Evolutionary conservation across 2,329 filamentous ascomycete species (phyloP).

Genomic region (Colletotrichum phormii): DNA sequence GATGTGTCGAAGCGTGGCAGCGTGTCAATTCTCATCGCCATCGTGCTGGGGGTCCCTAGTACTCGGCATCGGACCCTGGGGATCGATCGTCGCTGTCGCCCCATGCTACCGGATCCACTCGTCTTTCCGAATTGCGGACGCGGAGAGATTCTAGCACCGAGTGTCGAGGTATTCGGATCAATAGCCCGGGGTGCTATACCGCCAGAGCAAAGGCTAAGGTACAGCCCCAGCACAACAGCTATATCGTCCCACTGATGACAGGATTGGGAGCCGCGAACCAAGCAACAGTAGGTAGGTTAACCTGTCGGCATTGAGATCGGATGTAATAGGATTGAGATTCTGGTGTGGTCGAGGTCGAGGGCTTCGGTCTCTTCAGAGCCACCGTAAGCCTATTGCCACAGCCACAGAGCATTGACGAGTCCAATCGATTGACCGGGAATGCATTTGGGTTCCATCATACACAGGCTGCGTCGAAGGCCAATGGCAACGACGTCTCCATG

Average conservation of each 20-base stretch:
- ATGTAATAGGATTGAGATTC: too few relatives aligned
- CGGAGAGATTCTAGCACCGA: slow-evolving; percentile 34
- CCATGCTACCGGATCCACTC: not conserved
- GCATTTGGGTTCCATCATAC: not conserved
- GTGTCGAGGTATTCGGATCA: slow-evolving; percentile 10
- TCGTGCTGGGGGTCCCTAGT: slow-evolving; percentile 1
- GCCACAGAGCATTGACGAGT: too few relatives aligned
- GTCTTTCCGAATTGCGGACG: slow-evolving; percentile 24
- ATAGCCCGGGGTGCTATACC: not conserved
- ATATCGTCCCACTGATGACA: too few relatives aligned
- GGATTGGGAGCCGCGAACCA: too few relatives aligned
- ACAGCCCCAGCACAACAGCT: too few relatives aligned
- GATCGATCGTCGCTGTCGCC: slow-evolving; percentile 17
- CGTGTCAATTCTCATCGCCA: not conserved
- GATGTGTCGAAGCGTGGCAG: not conserved
- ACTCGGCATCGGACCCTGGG: slow-evolving; percentile 14
- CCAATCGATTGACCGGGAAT: not conserved
- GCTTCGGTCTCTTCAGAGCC: too few relatives aligned
- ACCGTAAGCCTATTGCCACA: too few relatives aligned
- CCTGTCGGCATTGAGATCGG: too few relatives aligned
- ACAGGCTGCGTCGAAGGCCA: not conserved
- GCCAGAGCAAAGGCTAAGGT: not conserved
- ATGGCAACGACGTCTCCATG: not conserved
- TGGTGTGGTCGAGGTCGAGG: too few relatives aligned
- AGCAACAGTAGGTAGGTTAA: too few relatives aligned